These are phyloP conservation scores for Aciculoconidium aculeatum DNA, from an alignment of 805 yeast species.

Conservation along the genomic window DNA sequence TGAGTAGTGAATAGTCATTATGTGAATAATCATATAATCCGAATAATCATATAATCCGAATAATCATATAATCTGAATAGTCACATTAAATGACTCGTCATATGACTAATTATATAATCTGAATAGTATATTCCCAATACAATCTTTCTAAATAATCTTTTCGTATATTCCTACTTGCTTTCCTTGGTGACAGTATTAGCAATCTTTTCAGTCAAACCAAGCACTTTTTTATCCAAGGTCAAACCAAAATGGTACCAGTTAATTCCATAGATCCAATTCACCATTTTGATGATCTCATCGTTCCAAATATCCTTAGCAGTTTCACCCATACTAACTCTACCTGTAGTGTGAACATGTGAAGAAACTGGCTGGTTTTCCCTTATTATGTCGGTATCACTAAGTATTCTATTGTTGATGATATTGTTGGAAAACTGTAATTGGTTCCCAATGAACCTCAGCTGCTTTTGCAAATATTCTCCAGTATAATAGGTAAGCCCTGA, in stretches of 20 bases:
- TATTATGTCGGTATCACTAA: constrained; percentile 40
- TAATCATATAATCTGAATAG: too few species aligned
- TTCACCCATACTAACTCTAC: constrained; percentile 44
- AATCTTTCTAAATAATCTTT: too few species aligned
- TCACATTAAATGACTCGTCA: too few species aligned
- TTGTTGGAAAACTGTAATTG: constrained; percentile 45
- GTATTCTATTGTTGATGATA: constrained; percentile 48
- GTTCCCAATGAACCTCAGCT: constrained; percentile 40
- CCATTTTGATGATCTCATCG: constrained; percentile 58
- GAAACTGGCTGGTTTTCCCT: constrained; percentile 40
- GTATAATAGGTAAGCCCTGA: constrained; percentile 60
- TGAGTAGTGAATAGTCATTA: too few species aligned
- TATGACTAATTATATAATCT: too few species aligned
- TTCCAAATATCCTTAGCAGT: constrained; percentile 78
- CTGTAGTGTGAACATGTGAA: constrained; percentile 14
- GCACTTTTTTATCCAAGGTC: constrained; percentile 27
- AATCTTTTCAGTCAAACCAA: constrained; percentile 23
- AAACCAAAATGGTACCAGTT: constrained; percentile 42
- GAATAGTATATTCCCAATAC: background rate
- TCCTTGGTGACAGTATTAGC: constrained; percentile 6
- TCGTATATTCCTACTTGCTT: constrained; percentile 2
- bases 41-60: too few species aligned
- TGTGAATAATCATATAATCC: too few species aligned
- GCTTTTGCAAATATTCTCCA: constrained; percentile 46
- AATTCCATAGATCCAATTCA: constrained; percentile 56